Evolutionary conservation across 129 eudicot genomes (phyloP).

Genomic region (Tagetes patula): DNA sequence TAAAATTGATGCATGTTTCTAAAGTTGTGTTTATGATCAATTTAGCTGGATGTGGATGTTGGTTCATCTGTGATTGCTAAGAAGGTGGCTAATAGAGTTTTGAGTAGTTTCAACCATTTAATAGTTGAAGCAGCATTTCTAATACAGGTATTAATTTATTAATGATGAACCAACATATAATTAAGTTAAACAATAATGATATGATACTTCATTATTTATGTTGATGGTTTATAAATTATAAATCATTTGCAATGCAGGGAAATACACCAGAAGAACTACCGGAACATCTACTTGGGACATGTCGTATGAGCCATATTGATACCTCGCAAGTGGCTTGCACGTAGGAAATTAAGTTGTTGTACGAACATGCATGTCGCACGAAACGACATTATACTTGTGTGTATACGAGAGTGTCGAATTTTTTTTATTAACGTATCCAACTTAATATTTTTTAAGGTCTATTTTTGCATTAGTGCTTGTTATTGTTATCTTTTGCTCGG

Average conservation of each 20-base stretch:
- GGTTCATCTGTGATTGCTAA: constrained; percentile 36
- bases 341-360: neutral
- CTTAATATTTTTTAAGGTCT: too few relatives aligned
- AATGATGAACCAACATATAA: too few relatives aligned
- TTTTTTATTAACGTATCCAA: too few relatives aligned
- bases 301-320: constrained; percentile 42
- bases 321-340: constrained; percentile 35
- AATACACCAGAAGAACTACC: constrained; percentile 35
- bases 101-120: constrained; percentile 29
- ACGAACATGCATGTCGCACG: too few relatives aligned
- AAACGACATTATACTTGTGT: too few relatives aligned
- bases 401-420: too few relatives aligned
- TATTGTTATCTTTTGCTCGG: too few relatives aligned
- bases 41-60: constrained; percentile 35
- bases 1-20: neutral
- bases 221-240: neutral
- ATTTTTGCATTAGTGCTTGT: too few relatives aligned
- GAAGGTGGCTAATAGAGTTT: constrained; percentile 34
- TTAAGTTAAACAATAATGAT: neutral
- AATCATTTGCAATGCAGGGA: constrained; percentile 18
- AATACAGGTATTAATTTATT: constrained; percentile 20
- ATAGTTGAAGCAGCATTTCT: constrained; percentile 37
- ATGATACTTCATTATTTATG: neutral
- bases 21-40: constrained; percentile 8
- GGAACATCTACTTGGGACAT: constrained; percentile 35